Percentiles rank a stretch among this genome's conserved stretches.
Evolutionary conservation across 306 rosid species (phyloP).

Genomic region (Rosa chinensis): DNA sequence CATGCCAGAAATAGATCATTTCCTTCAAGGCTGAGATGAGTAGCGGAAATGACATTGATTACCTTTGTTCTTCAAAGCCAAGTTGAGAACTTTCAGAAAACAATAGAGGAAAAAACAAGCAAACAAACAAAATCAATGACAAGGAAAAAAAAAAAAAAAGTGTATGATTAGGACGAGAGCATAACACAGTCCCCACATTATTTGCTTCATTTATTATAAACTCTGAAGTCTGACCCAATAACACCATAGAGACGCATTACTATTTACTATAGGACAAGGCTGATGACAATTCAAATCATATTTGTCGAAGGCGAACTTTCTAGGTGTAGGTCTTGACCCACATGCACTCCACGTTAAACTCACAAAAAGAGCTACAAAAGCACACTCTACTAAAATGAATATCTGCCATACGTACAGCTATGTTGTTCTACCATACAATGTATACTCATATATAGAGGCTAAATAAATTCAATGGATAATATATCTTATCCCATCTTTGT

Average conservation of each 20-base stretch:
- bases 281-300: conserved; percentile 1
- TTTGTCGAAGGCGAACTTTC: conserved; percentile 1
- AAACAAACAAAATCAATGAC: not conserved
- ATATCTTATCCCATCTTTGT: not conserved
- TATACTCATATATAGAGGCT: not conserved
- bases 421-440: not conserved
- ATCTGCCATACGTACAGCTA: not conserved
- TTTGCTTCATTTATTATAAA: conserved; percentile 4
- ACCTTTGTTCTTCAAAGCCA: not conserved
- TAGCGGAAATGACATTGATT: not conserved
- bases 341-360: not conserved
- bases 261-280: not conserved
- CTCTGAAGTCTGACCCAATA: not conserved
- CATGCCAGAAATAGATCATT: not conserved
- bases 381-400: not conserved
- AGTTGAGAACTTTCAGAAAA: not conserved
- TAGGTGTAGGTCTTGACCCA: conserved; percentile 1
- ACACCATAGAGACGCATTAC: not conserved
- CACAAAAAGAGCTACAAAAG: not conserved
- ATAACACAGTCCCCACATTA: not conserved
- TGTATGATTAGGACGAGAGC: conserved; percentile 5
- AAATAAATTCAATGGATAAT: not conserved
- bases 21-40: not conserved
- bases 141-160: not conserved
- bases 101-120: not conserved